Evolutionary conservation across 257 asterid species (phyloP), one percentile per base, ranked within the genome.

Genomic region (Pogostemon cablin): DNA sequence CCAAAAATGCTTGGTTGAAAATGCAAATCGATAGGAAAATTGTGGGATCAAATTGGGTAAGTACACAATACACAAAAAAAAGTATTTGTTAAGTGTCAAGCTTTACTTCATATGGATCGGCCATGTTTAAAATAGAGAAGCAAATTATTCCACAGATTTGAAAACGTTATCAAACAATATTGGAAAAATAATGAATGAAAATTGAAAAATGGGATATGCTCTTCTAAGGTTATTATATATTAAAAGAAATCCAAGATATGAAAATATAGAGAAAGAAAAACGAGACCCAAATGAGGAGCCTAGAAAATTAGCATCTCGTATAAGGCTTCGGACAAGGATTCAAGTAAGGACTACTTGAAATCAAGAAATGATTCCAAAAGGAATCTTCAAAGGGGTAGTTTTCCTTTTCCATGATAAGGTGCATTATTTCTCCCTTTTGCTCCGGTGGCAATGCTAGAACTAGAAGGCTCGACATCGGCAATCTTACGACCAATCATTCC

Each of bases 401-500:
- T 76, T 49, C 80, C 79, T 65, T 81, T 79, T 68, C 72, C 81
- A 52, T 11, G 71, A 60, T 35, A 20, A 71, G 48, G 46, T 10
- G 52, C 67, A 20, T 11, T n/a, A 20, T 71, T 64, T 42, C 42
- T 37, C 72, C 62, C 69, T 65, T 53, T 10, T 39, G 67, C 75
- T 46, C 68, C 59, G 50, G 57, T 38, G 62, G 43, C 74, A 47
- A 39, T 67, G 35, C 44, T 72, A 63, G 79, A 72, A 59, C 67
- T 72, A 72, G 83, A 78, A 60, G 71, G 56, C 71, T 46, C 75
- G 53, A 71, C 44, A 3, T 68, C 72, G 1, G 80, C 68, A 69
- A 85, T 81, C 76, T 56, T 75, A 52, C 52, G 67, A 73, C 74
- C 81, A 41, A 85, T 74, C 79, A 79, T 69, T 37, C 20, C 80